phyloP scores from a whole-genome alignment of 805 yeast genomes.

The Tetrapisispora fleetii region DNA sequence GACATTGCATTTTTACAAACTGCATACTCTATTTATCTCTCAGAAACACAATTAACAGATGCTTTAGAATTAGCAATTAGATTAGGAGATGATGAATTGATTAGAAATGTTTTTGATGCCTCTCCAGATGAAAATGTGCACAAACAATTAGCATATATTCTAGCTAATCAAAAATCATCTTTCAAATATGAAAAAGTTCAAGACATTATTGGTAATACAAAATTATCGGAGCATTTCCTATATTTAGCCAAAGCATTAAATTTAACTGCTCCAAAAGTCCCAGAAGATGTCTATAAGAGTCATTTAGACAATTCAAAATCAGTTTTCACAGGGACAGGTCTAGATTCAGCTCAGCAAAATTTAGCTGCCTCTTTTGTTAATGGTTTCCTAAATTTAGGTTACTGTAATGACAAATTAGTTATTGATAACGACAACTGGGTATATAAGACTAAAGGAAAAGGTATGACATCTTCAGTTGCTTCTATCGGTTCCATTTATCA shows the following conservation, averaged over 20 bases:
- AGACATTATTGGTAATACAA: conserved; percentile 72
- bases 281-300: conserved; percentile 88
- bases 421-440: conserved; percentile 80
- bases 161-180: conserved; percentile 79
- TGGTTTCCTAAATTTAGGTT: conserved; percentile 85
- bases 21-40: conserved; percentile 75
- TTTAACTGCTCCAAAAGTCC: conserved; percentile 79
- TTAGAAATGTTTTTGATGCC: conserved; percentile 71
- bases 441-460: conserved; percentile 82
- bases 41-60: conserved; percentile 73
- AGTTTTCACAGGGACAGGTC: conserved; percentile 39
- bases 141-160: conserved; percentile 83
- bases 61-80: conserved; percentile 85
- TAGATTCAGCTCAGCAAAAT: conserved; percentile 92
- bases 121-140: conserved; percentile 65
- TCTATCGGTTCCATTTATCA: conserved; percentile 80
- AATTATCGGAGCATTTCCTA: conserved; percentile 65
- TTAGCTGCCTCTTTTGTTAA: conserved; percentile 92
- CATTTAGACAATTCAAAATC: conserved; percentile 69
- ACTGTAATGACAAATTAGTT: conserved; percentile 72
- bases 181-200: conserved; percentile 69
- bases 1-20: conserved; percentile 78
- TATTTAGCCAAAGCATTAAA: conserved; percentile 83
- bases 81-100: conserved; percentile 70
- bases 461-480: conserved; percentile 88